phyloP scores from a whole-genome alignment of 1,139 yeast species.

The Blastobotrys niveus region DNA sequence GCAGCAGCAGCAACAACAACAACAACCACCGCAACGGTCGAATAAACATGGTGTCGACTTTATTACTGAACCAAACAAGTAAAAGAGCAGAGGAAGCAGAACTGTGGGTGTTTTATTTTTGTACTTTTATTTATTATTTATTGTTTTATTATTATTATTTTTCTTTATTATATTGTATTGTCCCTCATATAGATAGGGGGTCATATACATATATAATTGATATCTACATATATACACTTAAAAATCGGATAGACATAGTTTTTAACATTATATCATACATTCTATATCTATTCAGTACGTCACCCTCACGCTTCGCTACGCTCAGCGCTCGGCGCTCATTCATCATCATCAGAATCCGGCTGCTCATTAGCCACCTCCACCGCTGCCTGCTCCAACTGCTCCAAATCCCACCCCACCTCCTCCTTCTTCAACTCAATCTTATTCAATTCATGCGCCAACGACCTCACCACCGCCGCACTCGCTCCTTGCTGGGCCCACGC shows the following conservation, averaged over 20 bases:
- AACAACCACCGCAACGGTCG: conserved; percentile 13
- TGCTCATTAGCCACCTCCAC: conserved; percentile 19
- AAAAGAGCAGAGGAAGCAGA: no score
- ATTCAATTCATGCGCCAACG: conserved; percentile 59
- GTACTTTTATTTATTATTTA: background rate
- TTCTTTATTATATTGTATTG: background rate
- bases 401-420: conserved; percentile 29
- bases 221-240: background rate
- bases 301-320: background rate
- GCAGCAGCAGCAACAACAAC: conserved; percentile 3
- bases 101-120: no score
- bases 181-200: background rate
- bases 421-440: conserved; percentile 25
- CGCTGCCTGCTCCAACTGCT: conserved; percentile 30
- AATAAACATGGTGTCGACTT: conserved; percentile 26
- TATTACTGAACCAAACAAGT: conserved; percentile 14
- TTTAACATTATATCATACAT: no score
- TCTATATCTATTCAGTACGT: no score
- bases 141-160: background rate
- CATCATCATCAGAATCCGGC: conserved; percentile 12
- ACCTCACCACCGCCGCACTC: conserved; percentile 46
- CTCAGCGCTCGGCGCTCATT: no score
- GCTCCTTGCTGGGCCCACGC: conserved; percentile 63
- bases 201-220: background rate
- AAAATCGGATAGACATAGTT: background rate